Conservation (phyloP, 148 eudicot genomes). For the Rhododendron ovatum region DNA sequence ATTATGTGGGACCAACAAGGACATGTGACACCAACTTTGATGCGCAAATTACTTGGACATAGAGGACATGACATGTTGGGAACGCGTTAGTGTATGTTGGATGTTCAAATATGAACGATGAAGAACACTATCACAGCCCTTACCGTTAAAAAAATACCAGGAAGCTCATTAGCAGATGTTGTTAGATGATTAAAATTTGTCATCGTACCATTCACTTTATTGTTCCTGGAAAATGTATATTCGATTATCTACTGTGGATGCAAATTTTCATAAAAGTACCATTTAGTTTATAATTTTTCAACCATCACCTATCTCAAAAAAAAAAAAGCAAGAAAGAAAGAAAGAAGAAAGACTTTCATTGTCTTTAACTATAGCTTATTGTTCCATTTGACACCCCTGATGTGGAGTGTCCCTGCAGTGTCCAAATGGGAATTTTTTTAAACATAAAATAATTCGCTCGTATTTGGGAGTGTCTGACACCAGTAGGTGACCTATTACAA, state of each 20-base stretch:
- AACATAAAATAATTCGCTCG: neutral
- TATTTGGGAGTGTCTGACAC: neutral
- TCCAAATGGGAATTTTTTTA: neutral
- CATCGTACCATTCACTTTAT: neutral
- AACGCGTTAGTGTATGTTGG: neutral
- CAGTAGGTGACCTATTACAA: neutral
- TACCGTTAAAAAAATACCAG: neutral
- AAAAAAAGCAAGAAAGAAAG: neutral
- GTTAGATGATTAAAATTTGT: neutral
- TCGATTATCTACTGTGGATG: neutral
- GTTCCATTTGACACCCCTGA: neutral
- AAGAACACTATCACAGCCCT: neutral
- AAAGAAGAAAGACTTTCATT: neutral
- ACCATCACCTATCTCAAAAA: neutral
- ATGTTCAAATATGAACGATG: neutral
- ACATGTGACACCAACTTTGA: neutral
- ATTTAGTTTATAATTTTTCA: neutral
- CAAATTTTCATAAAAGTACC: neutral
- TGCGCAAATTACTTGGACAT: neutral
- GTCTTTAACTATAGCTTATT: neutral
- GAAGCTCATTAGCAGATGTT: neutral
- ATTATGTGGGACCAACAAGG: neutral
- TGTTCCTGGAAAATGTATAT: neutral
- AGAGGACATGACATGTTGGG: neutral
- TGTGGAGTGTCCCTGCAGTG: neutral